Conservation (phyloP, 805 yeast species). For the Nakazawaea ernobii region DNA sequence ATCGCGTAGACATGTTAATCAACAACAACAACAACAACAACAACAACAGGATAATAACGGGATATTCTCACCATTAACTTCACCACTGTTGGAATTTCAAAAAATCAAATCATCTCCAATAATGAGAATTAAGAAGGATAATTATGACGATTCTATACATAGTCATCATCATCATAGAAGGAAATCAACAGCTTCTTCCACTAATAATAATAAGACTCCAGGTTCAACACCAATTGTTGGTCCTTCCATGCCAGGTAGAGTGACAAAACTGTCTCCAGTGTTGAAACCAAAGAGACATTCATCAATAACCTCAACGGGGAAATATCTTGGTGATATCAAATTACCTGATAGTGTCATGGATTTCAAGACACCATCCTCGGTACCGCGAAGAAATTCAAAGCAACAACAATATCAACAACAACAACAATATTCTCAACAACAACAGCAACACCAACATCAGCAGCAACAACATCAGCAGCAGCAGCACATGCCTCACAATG, state of each 20-base stretch:
- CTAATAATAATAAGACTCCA: constrained; percentile 1
- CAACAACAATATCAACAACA: constrained; percentile 6
- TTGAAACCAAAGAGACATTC: constrained; percentile 5
- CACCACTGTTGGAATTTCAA: constrained; percentile 60
- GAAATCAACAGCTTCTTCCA: not conserved
- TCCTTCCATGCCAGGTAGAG: constrained; percentile 8
- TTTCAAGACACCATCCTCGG: constrained; percentile 9
- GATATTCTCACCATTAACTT: constrained; percentile 48
- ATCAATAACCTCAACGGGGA: not conserved
- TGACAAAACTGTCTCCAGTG: constrained; percentile 8
- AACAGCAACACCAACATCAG: constrained; percentile 5
- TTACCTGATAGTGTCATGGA: constrained; percentile 11
- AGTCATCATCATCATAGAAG: not conserved
- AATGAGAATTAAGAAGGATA: constrained; percentile 14
- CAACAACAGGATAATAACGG: constrained; percentile 15
- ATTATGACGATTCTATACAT: not conserved
- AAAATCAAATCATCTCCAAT: constrained; percentile 17
- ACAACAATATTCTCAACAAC: constrained; percentile 6
- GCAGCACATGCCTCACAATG: constrained; percentile 1
- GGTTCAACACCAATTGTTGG: constrained; percentile 9
- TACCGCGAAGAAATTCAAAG: constrained; percentile 1
- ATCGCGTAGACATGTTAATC: not conserved
- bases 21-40: too few relatives aligned
- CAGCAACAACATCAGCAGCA: constrained; percentile 1
- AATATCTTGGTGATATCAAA: constrained; percentile 9